Conservation (phyloP, 129 eudicot species). For the Helichrysum umbraculigerum region DNA sequence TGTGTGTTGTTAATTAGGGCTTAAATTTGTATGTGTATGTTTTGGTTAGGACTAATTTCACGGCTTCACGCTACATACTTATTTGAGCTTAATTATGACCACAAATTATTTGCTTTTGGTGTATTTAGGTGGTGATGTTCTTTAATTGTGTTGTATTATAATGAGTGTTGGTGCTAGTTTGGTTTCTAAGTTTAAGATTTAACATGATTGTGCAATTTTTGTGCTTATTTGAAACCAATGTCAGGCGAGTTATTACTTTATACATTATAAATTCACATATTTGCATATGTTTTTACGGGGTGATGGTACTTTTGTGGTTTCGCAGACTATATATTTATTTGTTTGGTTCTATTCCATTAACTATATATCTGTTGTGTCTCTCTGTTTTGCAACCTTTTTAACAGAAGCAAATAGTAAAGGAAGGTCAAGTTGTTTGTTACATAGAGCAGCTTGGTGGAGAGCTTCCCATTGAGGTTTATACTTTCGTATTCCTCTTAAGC, state of each 20-base stretch:
- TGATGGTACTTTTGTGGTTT: neutral
- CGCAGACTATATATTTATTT: neutral
- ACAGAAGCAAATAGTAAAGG: constrained; percentile 83
- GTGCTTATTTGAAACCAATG: too few species aligned
- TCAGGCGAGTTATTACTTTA: too few species aligned
- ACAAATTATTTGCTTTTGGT: too few species aligned
- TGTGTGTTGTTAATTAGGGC: neutral
- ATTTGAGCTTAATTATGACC: neutral
- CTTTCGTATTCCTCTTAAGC: constrained; percentile 15
- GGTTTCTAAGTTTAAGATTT: neutral
- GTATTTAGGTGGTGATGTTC: too few species aligned
- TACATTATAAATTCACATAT: neutral
- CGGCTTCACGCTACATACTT: neutral
- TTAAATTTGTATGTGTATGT: neutral
- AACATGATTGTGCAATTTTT: too few species aligned
- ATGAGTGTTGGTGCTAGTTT: neutral
- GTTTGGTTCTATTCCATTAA: too few species aligned
- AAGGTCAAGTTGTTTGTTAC: constrained; percentile 86
- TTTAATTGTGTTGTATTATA: neutral
- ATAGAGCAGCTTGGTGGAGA: constrained; percentile 88
- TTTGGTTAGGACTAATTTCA: neutral
- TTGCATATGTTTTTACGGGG: neutral
- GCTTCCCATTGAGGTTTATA: constrained; percentile 70
- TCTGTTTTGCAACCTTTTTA: constrained; percentile 12
- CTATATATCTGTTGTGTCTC: neutral